Percentiles rank a stretch among this genome's conserved stretches.
phyloP scores from a whole-genome alignment of 2,329 filamentous ascomycete genomes.

The Aspergillus fumigatus region DNA sequence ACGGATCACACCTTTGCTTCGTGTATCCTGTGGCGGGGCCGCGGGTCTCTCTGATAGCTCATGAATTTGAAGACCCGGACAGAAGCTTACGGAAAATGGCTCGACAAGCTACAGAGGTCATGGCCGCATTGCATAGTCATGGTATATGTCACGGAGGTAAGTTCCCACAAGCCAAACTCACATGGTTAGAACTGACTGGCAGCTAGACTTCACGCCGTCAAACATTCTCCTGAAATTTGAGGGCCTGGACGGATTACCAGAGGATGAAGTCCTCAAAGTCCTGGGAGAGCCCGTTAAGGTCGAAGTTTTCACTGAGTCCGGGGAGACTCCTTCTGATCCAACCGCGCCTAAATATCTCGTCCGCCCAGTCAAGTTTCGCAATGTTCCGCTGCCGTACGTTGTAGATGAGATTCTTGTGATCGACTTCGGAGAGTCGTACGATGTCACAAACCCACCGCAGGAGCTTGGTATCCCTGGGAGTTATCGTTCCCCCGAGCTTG shows the following conservation, averaged over 20 bases:
- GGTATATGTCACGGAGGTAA: neutral
- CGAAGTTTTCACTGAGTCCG: neutral
- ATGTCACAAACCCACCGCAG: neutral
- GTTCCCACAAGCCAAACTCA: neutral
- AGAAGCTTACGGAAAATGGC: neutral
- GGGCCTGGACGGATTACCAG: neutral
- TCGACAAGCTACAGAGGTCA: neutral
- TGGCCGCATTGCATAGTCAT: neutral
- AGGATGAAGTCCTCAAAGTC: neutral
- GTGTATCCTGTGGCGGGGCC: neutral
- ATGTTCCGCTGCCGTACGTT: neutral
- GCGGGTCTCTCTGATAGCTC: neutral
- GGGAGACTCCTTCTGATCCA: neutral
- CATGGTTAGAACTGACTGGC: neutral
- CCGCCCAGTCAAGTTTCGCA: neutral
- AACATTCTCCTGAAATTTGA: slow-evolving; percentile 1
- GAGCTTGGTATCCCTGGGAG: neutral
- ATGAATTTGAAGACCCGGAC: neutral
- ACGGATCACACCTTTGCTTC: neutral
- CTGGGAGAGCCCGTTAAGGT: neutral
- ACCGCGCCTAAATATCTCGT: neutral
- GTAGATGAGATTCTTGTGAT: neutral
- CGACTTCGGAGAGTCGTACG: neutral
- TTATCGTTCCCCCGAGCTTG: neutral
- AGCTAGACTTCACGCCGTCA: neutral